Conservation (phyloP, 495 filamentous ascomycete species). For the Daldinia decipiens region DNA sequence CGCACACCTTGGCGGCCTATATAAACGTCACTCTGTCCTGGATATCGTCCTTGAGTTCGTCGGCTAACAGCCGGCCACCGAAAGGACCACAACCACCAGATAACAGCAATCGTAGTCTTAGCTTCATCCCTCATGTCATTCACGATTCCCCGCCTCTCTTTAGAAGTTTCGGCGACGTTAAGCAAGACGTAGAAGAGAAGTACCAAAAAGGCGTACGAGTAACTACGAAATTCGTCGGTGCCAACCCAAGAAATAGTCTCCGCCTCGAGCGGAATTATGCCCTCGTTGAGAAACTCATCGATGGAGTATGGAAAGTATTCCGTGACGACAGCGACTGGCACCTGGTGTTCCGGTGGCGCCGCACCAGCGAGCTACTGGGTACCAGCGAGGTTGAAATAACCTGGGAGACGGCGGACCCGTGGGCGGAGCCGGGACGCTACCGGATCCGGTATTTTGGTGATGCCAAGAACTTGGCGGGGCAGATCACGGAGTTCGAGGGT, state of each 20-base stretch:
- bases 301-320: constrained; percentile 67
- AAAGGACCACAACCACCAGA: constrained; percentile 78
- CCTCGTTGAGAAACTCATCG: constrained; percentile 71
- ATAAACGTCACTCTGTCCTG: constrained; percentile 82
- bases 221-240: constrained; percentile 79
- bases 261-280: constrained; percentile 81
- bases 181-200: constrained; percentile 62
- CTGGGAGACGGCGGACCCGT: constrained; percentile 78
- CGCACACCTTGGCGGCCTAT: constrained; percentile 90
- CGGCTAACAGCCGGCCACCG: constrained; percentile 57
- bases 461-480: constrained; percentile 74
- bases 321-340: constrained; percentile 83
- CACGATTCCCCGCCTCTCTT: constrained; percentile 76
- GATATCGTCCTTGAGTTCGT: constrained; percentile 72
- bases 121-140: constrained; percentile 83
- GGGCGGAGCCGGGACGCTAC: constrained; percentile 71
- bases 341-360: constrained; percentile 81
- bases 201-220: constrained; percentile 69
- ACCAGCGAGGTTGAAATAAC: constrained; percentile 81
- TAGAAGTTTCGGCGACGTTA: constrained; percentile 79
- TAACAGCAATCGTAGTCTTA: constrained; percentile 80
- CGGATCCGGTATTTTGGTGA: constrained; percentile 88
- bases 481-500: constrained; percentile 79
- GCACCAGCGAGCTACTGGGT: constrained; percentile 74
- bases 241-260: constrained; percentile 90